Conservation (phyloP, 2,329 filamentous ascomycete species). For the Fusarium pseudocircinatum region DNA sequence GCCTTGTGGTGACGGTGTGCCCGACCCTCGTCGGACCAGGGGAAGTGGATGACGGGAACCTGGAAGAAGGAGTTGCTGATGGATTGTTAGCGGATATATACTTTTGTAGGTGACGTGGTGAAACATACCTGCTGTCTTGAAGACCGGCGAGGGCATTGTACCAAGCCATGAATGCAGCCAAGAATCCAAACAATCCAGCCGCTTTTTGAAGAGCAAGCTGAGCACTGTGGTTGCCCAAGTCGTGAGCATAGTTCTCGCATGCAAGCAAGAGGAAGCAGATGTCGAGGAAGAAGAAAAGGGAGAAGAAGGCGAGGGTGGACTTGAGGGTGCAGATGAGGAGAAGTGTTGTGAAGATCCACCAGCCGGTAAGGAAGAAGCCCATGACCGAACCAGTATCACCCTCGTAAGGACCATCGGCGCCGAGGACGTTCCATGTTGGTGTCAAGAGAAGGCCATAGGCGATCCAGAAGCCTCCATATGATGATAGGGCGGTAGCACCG, state of each 20-base stretch:
- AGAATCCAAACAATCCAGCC: constrained; percentile 81
- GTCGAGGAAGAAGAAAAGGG: constrained; percentile 81
- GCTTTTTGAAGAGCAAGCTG: constrained; percentile 68
- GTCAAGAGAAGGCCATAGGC: constrained; percentile 77
- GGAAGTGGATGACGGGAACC: constrained; percentile 92
- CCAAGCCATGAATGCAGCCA: constrained; percentile 85
- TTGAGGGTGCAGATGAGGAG: constrained; percentile 78
- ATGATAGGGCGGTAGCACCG: constrained; percentile 82
- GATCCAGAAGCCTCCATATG: constrained; percentile 88
- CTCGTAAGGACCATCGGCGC: constrained; percentile 56
- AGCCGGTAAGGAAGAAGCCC: constrained; percentile 79
- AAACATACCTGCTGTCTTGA: constrained; percentile 71
- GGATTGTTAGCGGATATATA: constrained; percentile 46
- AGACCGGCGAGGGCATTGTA: constrained; percentile 88
- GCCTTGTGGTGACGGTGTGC: constrained; percentile 62
- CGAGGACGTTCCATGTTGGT: constrained; percentile 70
- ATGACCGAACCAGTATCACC: constrained; percentile 64
- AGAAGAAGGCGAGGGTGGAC: constrained; percentile 81
- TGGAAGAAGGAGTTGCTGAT: constrained; percentile 86
- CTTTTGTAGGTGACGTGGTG: not conserved
- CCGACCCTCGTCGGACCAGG: constrained; percentile 85
- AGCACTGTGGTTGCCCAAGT: constrained; percentile 60
- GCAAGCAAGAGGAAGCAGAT: constrained; percentile 78
- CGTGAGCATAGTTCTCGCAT: constrained; percentile 66
- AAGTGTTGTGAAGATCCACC: constrained; percentile 87